A percentile compares a stretch with the other conserved stretches of the same genome.
These are phyloP conservation scores for Juglanconis oblonga DNA, from an alignment of 2,329 filamentous ascomycete genomes.

Conservation along the genomic window DNA sequence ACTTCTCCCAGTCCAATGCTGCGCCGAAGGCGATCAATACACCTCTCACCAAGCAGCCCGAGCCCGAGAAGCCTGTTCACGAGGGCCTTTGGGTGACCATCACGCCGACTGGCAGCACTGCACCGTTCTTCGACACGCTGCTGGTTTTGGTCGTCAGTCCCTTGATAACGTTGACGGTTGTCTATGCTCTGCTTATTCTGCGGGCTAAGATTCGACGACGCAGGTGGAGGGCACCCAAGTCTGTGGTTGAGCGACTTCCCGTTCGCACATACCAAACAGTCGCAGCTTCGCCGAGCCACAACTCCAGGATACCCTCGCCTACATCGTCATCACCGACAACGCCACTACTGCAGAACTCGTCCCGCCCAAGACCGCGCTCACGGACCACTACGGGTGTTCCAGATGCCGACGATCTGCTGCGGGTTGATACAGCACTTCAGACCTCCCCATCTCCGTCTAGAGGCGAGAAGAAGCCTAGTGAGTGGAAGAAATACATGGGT, in stretches of 20 bases:
- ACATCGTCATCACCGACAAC: constrained; percentile 70
- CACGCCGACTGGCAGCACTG: constrained; percentile 83
- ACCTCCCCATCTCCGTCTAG: constrained; percentile 33
- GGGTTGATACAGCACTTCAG: constrained; percentile 40
- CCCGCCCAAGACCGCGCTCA: constrained; percentile 59
- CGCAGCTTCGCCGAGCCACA: constrained; percentile 54
- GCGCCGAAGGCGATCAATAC: constrained; percentile 26
- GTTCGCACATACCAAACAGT: constrained; percentile 94
- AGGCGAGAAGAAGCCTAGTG: constrained; percentile 49
- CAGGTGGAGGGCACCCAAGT: constrained; percentile 96
- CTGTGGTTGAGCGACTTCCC: constrained; percentile 88
- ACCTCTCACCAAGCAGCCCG: constrained; percentile 8
- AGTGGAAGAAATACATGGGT: constrained; percentile 67
- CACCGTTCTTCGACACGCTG: constrained; percentile 92
- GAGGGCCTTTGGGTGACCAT: constrained; percentile 96
- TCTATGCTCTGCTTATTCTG: constrained; percentile 84
- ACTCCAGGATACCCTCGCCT: constrained; percentile 59
- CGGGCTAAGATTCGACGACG: constrained; percentile 84
- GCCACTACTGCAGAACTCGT: constrained; percentile 65
- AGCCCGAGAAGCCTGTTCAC: constrained; percentile 41
- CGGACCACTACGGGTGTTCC: constrained; percentile 61
- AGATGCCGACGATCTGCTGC: constrained; percentile 45
- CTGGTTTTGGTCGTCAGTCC: constrained; percentile 96
- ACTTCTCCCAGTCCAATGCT: constrained; percentile 28
- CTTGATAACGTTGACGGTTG: constrained; percentile 84